Evolutionary conservation across 164 flowering plant genomes (phyloP).

Genomic region (grape (Vitis vinifera)): DNA sequence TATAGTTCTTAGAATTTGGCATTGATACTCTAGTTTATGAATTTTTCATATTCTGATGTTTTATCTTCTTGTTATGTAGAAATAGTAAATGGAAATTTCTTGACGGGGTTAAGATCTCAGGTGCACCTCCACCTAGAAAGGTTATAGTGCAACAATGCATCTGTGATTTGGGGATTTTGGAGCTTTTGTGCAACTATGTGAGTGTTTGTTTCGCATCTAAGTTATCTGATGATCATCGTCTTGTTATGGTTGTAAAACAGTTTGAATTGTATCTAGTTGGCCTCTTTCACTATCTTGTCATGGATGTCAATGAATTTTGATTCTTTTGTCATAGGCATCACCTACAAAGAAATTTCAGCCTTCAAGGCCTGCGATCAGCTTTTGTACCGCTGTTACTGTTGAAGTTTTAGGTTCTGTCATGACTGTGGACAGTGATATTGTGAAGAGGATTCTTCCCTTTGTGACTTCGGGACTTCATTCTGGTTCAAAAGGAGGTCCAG

Average conservation of each 20-base stretch:
- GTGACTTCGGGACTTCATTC: conserved; percentile 58
- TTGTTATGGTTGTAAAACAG: too few relatives aligned
- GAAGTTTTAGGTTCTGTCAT: conserved; percentile 64
- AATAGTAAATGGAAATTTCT: conserved; percentile 84
- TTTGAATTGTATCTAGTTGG: background rate
- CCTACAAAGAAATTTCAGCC: conserved; percentile 60
- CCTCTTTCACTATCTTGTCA: background rate
- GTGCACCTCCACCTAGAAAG: conserved; percentile 90
- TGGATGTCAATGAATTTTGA: background rate
- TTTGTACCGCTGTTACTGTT: conserved; percentile 76
- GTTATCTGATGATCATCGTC: too few relatives aligned
- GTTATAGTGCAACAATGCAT: conserved; percentile 88
- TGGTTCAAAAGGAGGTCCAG: conserved; percentile 38
- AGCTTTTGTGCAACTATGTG: conserved; percentile 72
- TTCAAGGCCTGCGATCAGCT: conserved; percentile 52
- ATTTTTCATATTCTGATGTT: background rate
- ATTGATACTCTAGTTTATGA: background rate
- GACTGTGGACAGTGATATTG: conserved; percentile 47
- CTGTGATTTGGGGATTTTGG: conserved; percentile 75
- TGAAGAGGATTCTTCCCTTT: conserved; percentile 68
- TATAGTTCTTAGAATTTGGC: background rate
- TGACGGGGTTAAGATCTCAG: conserved; percentile 78
- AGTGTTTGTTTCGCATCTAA: conserved; percentile 18
- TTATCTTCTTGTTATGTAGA: conserved; percentile 31
- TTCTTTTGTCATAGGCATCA: conserved; percentile 46